phyloP scores from a whole-genome alignment of 768 basidiomycete genomes.

The Mycena metata region DNA sequence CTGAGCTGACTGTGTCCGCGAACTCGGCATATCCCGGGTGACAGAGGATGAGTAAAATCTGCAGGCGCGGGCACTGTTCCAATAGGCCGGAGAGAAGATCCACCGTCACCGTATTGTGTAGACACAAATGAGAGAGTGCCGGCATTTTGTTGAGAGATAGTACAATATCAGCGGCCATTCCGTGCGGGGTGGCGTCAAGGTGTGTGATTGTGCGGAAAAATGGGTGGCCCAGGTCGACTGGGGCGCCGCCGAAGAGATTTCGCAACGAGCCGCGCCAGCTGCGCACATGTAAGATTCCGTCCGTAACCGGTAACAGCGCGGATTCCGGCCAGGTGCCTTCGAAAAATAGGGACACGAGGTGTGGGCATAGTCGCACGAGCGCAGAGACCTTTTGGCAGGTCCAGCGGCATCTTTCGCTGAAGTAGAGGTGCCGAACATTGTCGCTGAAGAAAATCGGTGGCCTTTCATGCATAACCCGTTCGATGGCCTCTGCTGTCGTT shows the following conservation, averaged over 20 bases:
- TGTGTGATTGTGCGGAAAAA: slow-evolving; percentile 20
- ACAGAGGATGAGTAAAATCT: no score
- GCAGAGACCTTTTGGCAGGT: not conserved
- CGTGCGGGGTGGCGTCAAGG: not conserved
- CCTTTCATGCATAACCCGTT: not conserved
- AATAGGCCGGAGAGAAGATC: no score
- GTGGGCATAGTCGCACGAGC: slow-evolving; percentile 5
- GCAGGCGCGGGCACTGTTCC: no score
- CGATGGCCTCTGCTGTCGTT: not conserved
- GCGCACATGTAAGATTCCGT: slow-evolving; percentile 1
- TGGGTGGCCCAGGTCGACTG: not conserved
- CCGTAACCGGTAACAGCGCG: not conserved
- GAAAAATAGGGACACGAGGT: not conserved
- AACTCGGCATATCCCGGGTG: no score
- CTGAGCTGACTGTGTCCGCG: no score
- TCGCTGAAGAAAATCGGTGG: slow-evolving; percentile 13
- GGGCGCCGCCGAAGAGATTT: not conserved
- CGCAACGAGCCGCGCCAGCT: slow-evolving; percentile 1
- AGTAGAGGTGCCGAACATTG: slow-evolving; percentile 2
- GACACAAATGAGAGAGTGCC: slow-evolving; percentile 14
- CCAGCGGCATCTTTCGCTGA: not conserved
- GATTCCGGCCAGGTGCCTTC: not conserved
- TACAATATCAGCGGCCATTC: fast-evolving
- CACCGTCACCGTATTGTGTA: no score
- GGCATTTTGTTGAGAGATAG: not conserved